Percentiles rank a stretch among this genome's conserved stretches.
Evolutionary conservation across 768 basidiomycete species (phyloP).

Genomic region (Rhodotorula toruloides): DNA sequence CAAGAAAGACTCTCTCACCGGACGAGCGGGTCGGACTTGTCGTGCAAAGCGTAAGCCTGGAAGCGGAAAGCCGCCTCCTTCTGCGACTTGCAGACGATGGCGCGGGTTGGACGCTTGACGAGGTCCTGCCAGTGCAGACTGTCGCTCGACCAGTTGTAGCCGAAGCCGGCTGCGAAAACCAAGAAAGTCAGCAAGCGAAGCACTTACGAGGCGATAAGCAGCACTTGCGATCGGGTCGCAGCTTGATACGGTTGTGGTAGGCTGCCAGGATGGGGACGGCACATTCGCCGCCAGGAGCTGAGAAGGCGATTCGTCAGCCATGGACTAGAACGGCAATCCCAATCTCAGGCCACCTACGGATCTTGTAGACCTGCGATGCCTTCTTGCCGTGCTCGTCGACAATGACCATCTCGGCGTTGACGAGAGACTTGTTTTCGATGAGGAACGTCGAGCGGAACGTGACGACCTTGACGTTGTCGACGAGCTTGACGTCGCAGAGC

Average conservation of each 20-base stretch:
- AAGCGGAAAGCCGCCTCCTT: constrained; percentile 87
- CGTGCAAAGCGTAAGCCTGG: constrained; percentile 81
- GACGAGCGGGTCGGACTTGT: constrained; percentile 55
- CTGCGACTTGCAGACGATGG: constrained; percentile 76
- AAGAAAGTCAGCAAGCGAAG: neutral
- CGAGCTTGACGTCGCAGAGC: constrained; percentile 79
- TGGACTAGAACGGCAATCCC: neutral
- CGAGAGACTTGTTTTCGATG: constrained; percentile 81
- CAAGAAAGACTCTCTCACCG: constrained; percentile 51
- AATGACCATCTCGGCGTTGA: constrained; percentile 84
- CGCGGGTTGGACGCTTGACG: constrained; percentile 60
- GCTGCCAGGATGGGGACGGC: constrained; percentile 86
- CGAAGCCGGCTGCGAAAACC: constrained; percentile 71
- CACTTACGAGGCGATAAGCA: constrained; percentile 2
- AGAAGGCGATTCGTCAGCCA: neutral
- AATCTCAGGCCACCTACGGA: constrained; percentile 52
- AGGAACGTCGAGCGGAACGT: constrained; percentile 88
- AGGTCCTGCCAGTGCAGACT: constrained; percentile 81
- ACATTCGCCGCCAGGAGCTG: constrained; percentile 78
- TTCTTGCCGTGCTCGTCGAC: constrained; percentile 81
- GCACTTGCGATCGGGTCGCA: constrained; percentile 84
- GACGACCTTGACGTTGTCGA: constrained; percentile 88
- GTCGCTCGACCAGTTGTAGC: constrained; percentile 85
- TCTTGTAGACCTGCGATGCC: constrained; percentile 72
- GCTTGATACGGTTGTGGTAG: constrained; percentile 67